Conservation (phyloP, 108 stramenopile genomes). For the Chaetoceros tenuissimus region DNA sequence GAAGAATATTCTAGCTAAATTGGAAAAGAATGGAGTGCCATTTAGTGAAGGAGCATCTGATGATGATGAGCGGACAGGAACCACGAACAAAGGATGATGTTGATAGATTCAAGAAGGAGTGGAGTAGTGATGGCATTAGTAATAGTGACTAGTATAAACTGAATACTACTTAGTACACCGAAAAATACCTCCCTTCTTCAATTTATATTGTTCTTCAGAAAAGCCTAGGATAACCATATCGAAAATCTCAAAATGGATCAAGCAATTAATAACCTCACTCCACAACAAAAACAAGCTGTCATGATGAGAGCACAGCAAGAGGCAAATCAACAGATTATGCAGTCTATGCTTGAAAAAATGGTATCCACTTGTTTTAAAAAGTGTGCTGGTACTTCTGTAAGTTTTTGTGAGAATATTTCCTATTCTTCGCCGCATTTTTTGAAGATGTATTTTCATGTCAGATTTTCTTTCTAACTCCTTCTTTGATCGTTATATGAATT, state of each 20-base stretch:
- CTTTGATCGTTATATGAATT: not conserved
- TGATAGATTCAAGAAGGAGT: too few relatives aligned
- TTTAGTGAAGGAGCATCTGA: too few relatives aligned
- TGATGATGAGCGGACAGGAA: too few relatives aligned
- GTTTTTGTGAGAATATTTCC: constrained; percentile 10
- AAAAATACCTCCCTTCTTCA: too few relatives aligned
- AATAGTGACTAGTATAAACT: too few relatives aligned
- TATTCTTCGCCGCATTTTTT: not conserved
- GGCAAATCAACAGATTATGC: constrained; percentile 82
- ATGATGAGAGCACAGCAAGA: constrained; percentile 74
- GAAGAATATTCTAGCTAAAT: too few relatives aligned
- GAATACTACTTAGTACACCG: too few relatives aligned
- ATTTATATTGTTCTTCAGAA: too few relatives aligned
- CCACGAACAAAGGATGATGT: too few relatives aligned
- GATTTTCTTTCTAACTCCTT: not conserved
- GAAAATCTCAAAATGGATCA: constrained; percentile 4
- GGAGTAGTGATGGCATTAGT: too few relatives aligned
- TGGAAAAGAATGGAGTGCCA: too few relatives aligned
- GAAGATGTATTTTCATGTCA: not conserved
- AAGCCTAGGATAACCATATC: too few relatives aligned
- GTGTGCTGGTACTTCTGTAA: constrained; percentile 74
- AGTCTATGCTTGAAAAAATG: constrained; percentile 73
- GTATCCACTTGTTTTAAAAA: constrained; percentile 64
- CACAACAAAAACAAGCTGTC: constrained; percentile 68
- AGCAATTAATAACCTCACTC: constrained; percentile 36